Base-by-base conservation (phyloP, 768 basidiomycete genomes). In the Mycena sanguinolenta region DNA sequence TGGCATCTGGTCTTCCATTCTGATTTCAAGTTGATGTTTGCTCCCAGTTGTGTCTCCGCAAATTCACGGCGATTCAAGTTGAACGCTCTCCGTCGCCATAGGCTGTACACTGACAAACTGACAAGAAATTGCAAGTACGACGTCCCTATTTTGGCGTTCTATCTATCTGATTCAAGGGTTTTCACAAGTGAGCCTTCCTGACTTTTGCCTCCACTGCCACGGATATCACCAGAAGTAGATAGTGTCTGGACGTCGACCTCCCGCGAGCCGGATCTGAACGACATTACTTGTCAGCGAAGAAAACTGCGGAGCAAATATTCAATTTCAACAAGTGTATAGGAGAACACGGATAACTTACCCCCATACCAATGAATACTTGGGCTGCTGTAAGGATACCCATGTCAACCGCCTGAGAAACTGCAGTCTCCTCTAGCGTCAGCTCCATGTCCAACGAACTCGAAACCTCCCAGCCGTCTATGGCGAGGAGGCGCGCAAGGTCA, bases 381-480 rank as follows among this genome's bases (percentile, higher is more conserved):
- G 66, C 67, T 7, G 17, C 28, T 25, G 32, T 28, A 1, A 72
- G 52, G 27, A 63, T 63, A 2, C 28, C 63, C 66, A 68, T 68
- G 50, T 72, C 71, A 63, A 72, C 67, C 58, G 67, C 71, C 58
- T 68, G 62, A 21, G 27, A 39, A 1, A 72, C 66, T 23, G 71
- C 58, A 10, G 17, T 3, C 50, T 72, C 71, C 13, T 72, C 71
- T 44, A 8, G 10, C 27, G 63, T 34, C 4, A 72, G 57, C 46
- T 21, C 19, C 61, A 72, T 42, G 36, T 72, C 67, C 19, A 46
- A 23, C 13, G 67, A 84, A 65, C 81, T 86, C 67, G 74, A 75
- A 4, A 88, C 77, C 21, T 77, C 67, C 87, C 86, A 88, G 0
- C 73, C 79, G 50, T 78, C 66, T 19, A 63, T 65, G 28, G 39